Evolutionary conservation across 1,284 basidiomycete genomes (phyloP).

Genomic region (Trametes pubescens): DNA sequence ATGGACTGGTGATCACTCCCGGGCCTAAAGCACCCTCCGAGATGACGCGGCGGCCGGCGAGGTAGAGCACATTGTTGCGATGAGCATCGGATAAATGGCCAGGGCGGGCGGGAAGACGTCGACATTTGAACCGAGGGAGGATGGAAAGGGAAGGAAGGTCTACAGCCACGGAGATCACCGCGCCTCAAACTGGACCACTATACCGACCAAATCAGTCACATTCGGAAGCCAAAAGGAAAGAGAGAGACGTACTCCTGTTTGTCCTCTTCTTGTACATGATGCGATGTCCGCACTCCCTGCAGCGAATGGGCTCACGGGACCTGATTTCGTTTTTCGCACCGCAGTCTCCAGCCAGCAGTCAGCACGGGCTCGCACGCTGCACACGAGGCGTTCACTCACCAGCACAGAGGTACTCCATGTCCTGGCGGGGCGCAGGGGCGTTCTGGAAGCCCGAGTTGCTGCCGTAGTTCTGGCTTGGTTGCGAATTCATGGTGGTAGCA

Average conservation of each 20-base stretch:
- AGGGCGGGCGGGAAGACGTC: conserved; percentile 1
- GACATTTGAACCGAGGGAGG: conserved; percentile 5
- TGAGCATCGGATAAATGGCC: background rate
- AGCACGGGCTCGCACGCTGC: background rate
- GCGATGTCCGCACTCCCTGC: conserved; percentile 96
- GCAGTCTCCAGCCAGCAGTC: conserved; percentile 70
- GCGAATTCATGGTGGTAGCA: conserved; percentile 55
- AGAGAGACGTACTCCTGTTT: conserved; percentile 82
- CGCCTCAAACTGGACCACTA: conserved; percentile 91
- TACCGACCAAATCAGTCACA: conserved; percentile 16
- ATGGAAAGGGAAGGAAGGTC: conserved; percentile 15
- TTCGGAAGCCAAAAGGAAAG: conserved; percentile 20
- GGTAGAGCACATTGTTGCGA: background rate
- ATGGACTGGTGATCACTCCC: conserved; percentile 3
- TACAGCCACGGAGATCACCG: conserved; percentile 52
- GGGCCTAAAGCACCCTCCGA: background rate
- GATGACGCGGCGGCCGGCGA: background rate
- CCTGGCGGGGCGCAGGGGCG: conserved; percentile 52
- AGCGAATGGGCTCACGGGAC: conserved; percentile 94
- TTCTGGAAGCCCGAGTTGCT: conserved; percentile 29
- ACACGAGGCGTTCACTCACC: conserved; percentile 56
- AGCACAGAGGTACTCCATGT: conserved; percentile 94
- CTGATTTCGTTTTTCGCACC: conserved; percentile 94
- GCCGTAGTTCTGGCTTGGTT: conserved; percentile 41
- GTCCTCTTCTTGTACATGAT: conserved; percentile 99